A percentile compares a stretch with the other conserved stretches of the same genome.
These are phyloP conservation scores for Aspergillus ochraceus DNA, from an alignment of 2,329 filamentous ascomycete genomes.

Conservation along the genomic window DNA sequence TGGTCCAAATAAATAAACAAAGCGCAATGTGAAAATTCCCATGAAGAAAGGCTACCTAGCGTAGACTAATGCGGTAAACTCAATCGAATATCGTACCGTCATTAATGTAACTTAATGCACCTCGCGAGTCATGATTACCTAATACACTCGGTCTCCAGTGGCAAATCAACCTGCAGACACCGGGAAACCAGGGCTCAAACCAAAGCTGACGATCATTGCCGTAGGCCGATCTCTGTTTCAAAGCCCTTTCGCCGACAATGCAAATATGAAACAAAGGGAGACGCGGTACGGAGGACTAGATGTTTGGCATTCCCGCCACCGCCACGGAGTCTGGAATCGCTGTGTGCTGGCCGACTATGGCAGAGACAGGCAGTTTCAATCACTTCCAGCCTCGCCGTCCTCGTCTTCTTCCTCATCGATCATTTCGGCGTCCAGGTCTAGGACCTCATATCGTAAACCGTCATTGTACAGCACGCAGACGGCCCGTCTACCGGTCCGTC, in stretches of 20 bases:
- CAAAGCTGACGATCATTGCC: not conserved
- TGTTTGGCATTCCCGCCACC: not conserved
- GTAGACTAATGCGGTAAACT: no score
- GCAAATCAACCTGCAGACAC: not conserved
- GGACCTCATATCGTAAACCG: conserved; percentile 54
- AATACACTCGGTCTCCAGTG: not conserved
- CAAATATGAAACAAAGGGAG: not conserved
- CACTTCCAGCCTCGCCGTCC: conserved; percentile 16
- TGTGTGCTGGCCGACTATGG: not conserved
- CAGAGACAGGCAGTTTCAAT: not conserved
- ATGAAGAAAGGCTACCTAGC: not conserved
- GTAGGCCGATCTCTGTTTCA: not conserved
- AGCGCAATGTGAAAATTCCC: not conserved
- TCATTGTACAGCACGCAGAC: conserved; percentile 57
- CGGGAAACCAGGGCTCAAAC: not conserved
- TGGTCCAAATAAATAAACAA: not conserved
- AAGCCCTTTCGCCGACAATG: not conserved
- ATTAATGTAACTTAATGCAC: no score
- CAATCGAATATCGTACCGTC: not conserved
- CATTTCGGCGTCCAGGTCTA: conserved; percentile 54
- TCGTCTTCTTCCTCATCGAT: conserved; percentile 30
- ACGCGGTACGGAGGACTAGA: no score
- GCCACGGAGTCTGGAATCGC: not conserved
- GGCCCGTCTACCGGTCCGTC: conserved; percentile 53
- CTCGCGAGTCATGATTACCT: no score